These are phyloP conservation scores for Suillus subalutaceus DNA, from an alignment of 768 basidiomycete species.

Conservation along the genomic window DNA sequence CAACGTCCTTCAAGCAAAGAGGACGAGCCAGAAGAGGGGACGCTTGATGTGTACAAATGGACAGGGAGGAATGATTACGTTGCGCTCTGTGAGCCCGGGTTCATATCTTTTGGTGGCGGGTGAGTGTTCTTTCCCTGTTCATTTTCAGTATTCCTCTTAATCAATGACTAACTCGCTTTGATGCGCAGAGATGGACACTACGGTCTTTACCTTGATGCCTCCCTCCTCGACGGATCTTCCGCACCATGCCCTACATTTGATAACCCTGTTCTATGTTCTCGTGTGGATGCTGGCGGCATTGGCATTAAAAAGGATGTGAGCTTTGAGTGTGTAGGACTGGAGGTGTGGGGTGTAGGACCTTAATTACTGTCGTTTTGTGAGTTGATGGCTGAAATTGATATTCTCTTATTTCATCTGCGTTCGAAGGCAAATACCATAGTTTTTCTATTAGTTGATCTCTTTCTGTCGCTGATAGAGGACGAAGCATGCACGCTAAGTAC, in stretches of 20 bases:
- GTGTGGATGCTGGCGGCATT: constrained; percentile 7
- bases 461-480: background rate
- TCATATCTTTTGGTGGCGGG: constrained; percentile 93
- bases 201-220: constrained; percentile 85
- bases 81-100: constrained; percentile 78
- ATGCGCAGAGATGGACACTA: constrained; percentile 77
- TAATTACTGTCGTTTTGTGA: background rate
- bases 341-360: constrained; percentile 83
- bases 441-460: background rate
- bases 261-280: constrained; percentile 78
- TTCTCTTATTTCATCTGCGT: background rate
- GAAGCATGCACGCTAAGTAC: background rate
- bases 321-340: constrained; percentile 93
- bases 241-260: constrained; percentile 85
- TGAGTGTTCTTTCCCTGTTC: constrained; percentile 40
- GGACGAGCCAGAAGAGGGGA: constrained; percentile 50
- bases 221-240: constrained; percentile 81
- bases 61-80: constrained; percentile 92
- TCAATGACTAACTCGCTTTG: background rate
- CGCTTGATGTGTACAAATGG: constrained; percentile 72
- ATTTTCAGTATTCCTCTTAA: constrained; percentile 5
- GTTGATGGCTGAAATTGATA: background rate
- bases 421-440: background rate
- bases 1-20: constrained; percentile 26
- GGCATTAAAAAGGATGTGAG: constrained; percentile 48